phyloP scores from a whole-genome alignment of 371 early-diverging fungal genomes.

The Circinella minor region DNA sequence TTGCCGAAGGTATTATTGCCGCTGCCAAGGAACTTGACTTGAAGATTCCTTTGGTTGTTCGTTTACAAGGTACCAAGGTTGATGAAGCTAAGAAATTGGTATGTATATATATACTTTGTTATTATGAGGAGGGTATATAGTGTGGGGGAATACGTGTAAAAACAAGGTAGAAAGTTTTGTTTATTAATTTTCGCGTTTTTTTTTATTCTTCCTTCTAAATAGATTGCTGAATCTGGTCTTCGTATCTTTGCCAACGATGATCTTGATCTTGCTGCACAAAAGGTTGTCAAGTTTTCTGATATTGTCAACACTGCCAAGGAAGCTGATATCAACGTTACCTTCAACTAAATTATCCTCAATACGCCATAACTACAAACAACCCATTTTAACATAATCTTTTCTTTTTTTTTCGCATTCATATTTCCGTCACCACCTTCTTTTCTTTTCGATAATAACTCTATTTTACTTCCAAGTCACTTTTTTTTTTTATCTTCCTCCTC shows the following conservation, averaged over 20 bases:
- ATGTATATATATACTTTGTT: conserved; percentile 7
- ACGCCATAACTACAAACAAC: too few species aligned
- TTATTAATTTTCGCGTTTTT: too few species aligned
- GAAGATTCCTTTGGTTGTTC: conserved; percentile 93
- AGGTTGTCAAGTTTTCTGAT: conserved; percentile 91
- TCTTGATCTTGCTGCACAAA: conserved; percentile 93
- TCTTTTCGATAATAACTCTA: too few species aligned
- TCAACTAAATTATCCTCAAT: conserved; percentile 37
- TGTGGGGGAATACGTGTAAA: too few species aligned
- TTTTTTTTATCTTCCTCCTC: too few species aligned
- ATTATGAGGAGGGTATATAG: neutral
- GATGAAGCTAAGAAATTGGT: conserved; percentile 55
- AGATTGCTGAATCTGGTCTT: conserved; percentile 88
- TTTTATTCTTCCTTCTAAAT: neutral
- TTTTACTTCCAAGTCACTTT: too few species aligned
- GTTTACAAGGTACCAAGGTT: conserved; percentile 88
- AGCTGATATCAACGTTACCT: conserved; percentile 70
- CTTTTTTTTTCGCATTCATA: neutral
- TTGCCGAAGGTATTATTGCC: conserved; percentile 97
- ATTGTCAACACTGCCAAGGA: conserved; percentile 79
- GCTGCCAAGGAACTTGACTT: conserved; percentile 92
- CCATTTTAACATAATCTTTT: neutral
- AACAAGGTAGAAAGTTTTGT: too few species aligned
- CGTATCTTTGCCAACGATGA: conserved; percentile 93
- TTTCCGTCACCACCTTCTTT: too few species aligned